These are phyloP conservation scores for Nemania sp. DNA, from an alignment of 2,329 filamentous ascomycete genomes.

Conservation along the genomic window DNA sequence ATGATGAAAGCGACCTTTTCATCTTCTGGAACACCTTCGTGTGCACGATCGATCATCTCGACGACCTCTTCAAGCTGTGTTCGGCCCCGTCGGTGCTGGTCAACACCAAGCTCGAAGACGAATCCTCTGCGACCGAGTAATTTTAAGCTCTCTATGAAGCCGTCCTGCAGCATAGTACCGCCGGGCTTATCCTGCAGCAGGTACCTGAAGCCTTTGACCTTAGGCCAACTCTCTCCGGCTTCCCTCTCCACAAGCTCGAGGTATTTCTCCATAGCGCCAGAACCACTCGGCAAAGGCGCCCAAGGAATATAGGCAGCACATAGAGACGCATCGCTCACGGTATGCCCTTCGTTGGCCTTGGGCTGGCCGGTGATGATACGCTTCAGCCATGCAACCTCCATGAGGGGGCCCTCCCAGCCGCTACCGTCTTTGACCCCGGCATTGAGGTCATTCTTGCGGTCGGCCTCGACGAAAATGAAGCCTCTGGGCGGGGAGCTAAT, in stretches of 20 bases:
- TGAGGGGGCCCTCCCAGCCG: slow-evolving; percentile 76
- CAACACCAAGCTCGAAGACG: slow-evolving; percentile 86
- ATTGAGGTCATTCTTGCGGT: slow-evolving; percentile 73
- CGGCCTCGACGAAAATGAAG: slow-evolving; percentile 86
- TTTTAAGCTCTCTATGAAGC: slow-evolving; percentile 74
- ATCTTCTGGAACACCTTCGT: slow-evolving; percentile 69
- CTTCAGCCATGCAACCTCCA: slow-evolving; percentile 77
- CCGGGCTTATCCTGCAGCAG: slow-evolving; percentile 81
- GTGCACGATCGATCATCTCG: slow-evolving; percentile 75
- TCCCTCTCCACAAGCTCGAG: slow-evolving; percentile 69
- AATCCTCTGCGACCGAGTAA: slow-evolving; percentile 73
- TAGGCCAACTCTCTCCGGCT: slow-evolving; percentile 73
- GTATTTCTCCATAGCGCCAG: slow-evolving; percentile 72
- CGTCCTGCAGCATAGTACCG: slow-evolving; percentile 71
- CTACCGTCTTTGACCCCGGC: slow-evolving; percentile 58
- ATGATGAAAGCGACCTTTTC: slow-evolving; percentile 76
- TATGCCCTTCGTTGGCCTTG: slow-evolving; percentile 68
- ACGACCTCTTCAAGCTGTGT: slow-evolving; percentile 79
- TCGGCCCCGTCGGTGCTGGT: slow-evolving; percentile 80
- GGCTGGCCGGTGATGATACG: slow-evolving; percentile 73
- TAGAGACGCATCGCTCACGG: slow-evolving; percentile 61
- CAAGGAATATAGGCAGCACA: slow-evolving; percentile 82
- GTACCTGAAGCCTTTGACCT: slow-evolving; percentile 84
- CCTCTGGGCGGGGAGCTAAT: slow-evolving; percentile 66
- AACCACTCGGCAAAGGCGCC: slow-evolving; percentile 81